A percentile compares a stretch with the other conserved stretches of the same genome.
Evolutionary conservation across 2,329 filamentous ascomycete species (phyloP).

Genomic region (Bipolaris oryzae): DNA sequence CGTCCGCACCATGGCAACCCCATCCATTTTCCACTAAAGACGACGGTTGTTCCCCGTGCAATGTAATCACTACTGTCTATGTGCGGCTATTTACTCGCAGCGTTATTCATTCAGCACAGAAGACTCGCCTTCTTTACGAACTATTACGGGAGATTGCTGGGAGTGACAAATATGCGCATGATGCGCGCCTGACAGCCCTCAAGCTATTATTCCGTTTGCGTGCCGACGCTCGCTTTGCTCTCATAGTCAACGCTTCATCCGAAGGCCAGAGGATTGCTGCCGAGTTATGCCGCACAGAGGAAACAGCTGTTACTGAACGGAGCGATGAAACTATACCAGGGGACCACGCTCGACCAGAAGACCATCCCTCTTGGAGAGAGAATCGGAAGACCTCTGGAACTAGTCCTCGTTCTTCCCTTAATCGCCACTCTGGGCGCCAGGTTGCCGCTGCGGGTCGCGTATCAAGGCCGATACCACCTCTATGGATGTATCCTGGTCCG

Average conservation of each 20-base stretch:
- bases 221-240: constrained; percentile 77
- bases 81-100: constrained; percentile 77
- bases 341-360: constrained; percentile 37
- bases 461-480: constrained; percentile 46
- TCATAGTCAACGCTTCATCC: constrained; percentile 72
- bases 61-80: constrained; percentile 73
- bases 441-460: constrained; percentile 35
- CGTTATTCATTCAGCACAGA: constrained; percentile 69
- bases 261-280: constrained; percentile 77
- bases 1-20: constrained; percentile 24
- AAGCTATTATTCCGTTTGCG: constrained; percentile 74
- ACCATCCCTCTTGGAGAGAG: constrained; percentile 37
- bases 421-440: constrained; percentile 35
- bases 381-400: constrained; percentile 38
- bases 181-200: constrained; percentile 48
- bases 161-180: constrained; percentile 39
- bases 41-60: constrained; percentile 61
- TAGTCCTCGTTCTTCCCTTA: constrained; percentile 44
- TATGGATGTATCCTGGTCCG: constrained; percentile 64
- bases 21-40: constrained; percentile 22
- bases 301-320: constrained; percentile 55
- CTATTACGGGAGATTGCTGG: constrained; percentile 43
- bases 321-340: constrained; percentile 46
- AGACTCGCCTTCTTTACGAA: constrained; percentile 60
- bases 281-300: constrained; percentile 69